These are phyloP conservation scores for Myrmaecium sp. DNA, from an alignment of 2,329 filamentous ascomycete genomes.

Conservation along the genomic window DNA sequence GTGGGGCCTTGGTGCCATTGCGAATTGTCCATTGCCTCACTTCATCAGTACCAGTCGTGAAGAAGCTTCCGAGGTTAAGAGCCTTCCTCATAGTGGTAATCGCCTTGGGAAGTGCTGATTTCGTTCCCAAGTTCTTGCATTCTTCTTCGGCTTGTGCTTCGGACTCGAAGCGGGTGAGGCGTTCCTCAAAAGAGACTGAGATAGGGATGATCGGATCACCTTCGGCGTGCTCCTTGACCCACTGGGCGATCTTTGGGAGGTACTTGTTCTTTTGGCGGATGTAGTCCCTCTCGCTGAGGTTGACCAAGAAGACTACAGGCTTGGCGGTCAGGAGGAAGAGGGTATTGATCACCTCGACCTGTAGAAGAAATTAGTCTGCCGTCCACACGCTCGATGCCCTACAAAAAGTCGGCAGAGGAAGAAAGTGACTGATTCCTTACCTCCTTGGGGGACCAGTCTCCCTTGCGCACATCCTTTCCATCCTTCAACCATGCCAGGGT, in stretches of 20 bases:
- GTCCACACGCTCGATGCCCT: not conserved
- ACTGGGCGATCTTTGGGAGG: slow-evolving; percentile 79
- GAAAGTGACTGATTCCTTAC: slow-evolving; percentile 39
- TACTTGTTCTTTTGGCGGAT: slow-evolving; percentile 99
- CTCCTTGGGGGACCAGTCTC: slow-evolving; percentile 83
- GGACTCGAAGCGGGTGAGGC: slow-evolving; percentile 61
- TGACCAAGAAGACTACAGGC: slow-evolving; percentile 92
- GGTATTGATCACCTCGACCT: slow-evolving; percentile 97
- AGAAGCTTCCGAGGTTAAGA: slow-evolving; percentile 84
- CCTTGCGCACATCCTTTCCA: slow-evolving; percentile 88
- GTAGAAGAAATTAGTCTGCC: slow-evolving; percentile 2
- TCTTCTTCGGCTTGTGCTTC: slow-evolving; percentile 68
- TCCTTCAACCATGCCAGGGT: slow-evolving; percentile 66
- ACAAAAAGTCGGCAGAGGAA: slow-evolving; percentile 5
- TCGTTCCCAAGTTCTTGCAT: slow-evolving; percentile 72
- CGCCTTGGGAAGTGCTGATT: slow-evolving; percentile 82
- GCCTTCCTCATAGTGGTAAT: slow-evolving; percentile 85
- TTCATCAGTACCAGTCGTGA: slow-evolving; percentile 90
- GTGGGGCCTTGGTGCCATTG: slow-evolving; percentile 90
- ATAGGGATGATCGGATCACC: slow-evolving; percentile 88
- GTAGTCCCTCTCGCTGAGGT: slow-evolving; percentile 92
- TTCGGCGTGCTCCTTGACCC: slow-evolving; percentile 79
- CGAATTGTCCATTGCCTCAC: slow-evolving; percentile 97
- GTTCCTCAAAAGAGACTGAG: slow-evolving; percentile 85
- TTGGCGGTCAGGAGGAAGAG: slow-evolving; percentile 91